Base-by-base conservation (phyloP, 2,329 filamentous ascomycete genomes). In the Teratosphaeriaceae sp. region DNA sequence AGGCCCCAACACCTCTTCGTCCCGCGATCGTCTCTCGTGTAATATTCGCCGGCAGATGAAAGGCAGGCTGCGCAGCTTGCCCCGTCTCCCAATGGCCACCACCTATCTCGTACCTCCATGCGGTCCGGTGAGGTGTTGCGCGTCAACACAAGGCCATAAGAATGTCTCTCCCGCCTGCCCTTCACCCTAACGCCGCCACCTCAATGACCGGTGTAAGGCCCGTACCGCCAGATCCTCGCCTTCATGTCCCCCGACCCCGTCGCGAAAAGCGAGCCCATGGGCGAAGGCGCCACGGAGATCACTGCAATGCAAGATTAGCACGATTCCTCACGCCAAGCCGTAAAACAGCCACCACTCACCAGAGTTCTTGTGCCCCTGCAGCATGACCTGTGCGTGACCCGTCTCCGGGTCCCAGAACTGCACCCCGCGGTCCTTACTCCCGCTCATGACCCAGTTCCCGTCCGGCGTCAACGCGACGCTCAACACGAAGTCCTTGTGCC, bases 341-440 rank as follows among this genome's bases (percentile, higher is more conserved):
- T 49, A 55, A 51, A 49, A 21, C 5, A 34, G 40, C n/a, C n/a
- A n/a, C n/a, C n/a, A 67, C 74, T 58, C 65, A 81, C 79, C 78
- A 9, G 88, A 95, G 69, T 97, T 97, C 76, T 97, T 97, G 65
- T 98, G 92, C 20, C 92, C 92, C 67, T 97, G 92, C 49, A 98
- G 78, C 92, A 97, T 97, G 64, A 98, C 84, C 69, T 97, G 90
- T 1, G 90, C 94, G 53, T 86, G 84, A 26, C 90, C 92, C 16
- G 88, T 96, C 57, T 84, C 79, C 16, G 92, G 90, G 61, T 98
- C 90, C 92, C 92, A 98, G 74, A 98, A 97, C 63, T 97, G 92
- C 18, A 98, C 92, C 38, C 92, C 90, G 40, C 92, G 80, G 62
- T 98, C 92, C 73, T 98, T 98, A 49, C 88, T 95, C 34, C 92